phyloP scores from a whole-genome alignment of 768 basidiomycete species.

The Rhizopogon vulgaris region DNA sequence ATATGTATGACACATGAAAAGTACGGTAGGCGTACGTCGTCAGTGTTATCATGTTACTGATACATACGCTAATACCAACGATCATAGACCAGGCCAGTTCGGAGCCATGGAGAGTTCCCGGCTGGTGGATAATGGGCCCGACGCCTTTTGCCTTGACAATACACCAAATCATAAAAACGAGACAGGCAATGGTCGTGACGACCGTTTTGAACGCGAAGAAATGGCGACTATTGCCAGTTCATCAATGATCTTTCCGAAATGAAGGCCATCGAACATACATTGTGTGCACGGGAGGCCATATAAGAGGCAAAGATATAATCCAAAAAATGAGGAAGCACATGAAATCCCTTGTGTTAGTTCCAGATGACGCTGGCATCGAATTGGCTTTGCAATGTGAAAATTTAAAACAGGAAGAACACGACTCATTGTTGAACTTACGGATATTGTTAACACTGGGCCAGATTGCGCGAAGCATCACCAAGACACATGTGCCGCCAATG shows the following conservation, averaged over 20 bases:
- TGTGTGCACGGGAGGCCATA: slow-evolving; percentile 74
- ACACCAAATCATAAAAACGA: slow-evolving; percentile 67
- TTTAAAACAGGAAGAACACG: background rate
- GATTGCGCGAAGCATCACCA: slow-evolving; percentile 62
- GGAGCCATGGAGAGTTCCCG: slow-evolving; percentile 50
- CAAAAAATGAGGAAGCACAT: slow-evolving; percentile 80
- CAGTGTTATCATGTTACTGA: slow-evolving; percentile 70
- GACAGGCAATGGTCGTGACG: slow-evolving; percentile 55
- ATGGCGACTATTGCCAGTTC: slow-evolving; percentile 40
- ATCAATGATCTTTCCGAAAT: background rate
- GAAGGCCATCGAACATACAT: slow-evolving; percentile 37
- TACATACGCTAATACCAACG: slow-evolving; percentile 57
- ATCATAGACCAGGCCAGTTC: slow-evolving; percentile 68
- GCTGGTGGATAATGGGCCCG: slow-evolving; percentile 61
- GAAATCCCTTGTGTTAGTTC: slow-evolving; percentile 62
- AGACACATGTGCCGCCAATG: slow-evolving; percentile 67
- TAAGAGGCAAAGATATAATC: slow-evolving; percentile 65
- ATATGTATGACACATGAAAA: background rate
- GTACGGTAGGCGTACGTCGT: slow-evolving; percentile 38
- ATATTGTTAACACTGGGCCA: slow-evolving; percentile 62
- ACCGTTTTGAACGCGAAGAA: slow-evolving; percentile 71
- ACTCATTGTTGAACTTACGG: slow-evolving; percentile 31
- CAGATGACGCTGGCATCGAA: slow-evolving; percentile 55
- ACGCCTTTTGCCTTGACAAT: slow-evolving; percentile 69
- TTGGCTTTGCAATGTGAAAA: slow-evolving; percentile 36